phyloP scores from a whole-genome alignment of 2,329 filamentous ascomycete genomes.

The Pseudodiploospora longispora region DNA sequence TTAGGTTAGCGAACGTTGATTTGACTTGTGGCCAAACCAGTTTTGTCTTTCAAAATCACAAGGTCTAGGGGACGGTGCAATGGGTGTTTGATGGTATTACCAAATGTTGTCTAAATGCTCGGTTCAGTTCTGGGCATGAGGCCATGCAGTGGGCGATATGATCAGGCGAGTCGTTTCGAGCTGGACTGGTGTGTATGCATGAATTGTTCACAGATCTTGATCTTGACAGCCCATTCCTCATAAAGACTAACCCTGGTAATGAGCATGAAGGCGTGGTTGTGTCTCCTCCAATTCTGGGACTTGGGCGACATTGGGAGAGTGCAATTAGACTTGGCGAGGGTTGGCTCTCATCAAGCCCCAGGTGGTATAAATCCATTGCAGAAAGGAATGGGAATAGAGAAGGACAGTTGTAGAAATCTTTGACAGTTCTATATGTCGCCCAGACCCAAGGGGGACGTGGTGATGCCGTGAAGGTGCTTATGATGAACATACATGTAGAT shows the following conservation, averaged over 20 bases:
- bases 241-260: neutral
- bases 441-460: too few species aligned
- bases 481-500: too few species aligned
- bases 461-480: too few species aligned
- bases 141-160: slow-evolving; percentile 4
- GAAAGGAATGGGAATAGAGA: too few species aligned
- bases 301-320: neutral
- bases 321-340: neutral
- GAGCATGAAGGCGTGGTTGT: neutral
- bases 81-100: neutral
- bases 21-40: slow-evolving; percentile 5
- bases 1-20: neutral
- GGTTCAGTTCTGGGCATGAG: slow-evolving; percentile 12
- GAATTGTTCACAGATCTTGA: slow-evolving; percentile 1
- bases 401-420: too few species aligned
- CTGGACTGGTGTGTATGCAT: neutral
- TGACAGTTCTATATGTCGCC: too few species aligned
- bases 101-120: slow-evolving; percentile 1
- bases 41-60: neutral
- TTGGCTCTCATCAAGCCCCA: too few species aligned
- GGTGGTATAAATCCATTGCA: too few species aligned
- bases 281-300: neutral
- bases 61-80: slow-evolving; percentile 2
- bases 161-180: neutral
- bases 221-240: slow-evolving; percentile 1